A percentile compares a stretch with the other conserved stretches of the same genome.
Conservation (phyloP, 108 stramenopile species). For the Bacterosira constricta region DNA sequence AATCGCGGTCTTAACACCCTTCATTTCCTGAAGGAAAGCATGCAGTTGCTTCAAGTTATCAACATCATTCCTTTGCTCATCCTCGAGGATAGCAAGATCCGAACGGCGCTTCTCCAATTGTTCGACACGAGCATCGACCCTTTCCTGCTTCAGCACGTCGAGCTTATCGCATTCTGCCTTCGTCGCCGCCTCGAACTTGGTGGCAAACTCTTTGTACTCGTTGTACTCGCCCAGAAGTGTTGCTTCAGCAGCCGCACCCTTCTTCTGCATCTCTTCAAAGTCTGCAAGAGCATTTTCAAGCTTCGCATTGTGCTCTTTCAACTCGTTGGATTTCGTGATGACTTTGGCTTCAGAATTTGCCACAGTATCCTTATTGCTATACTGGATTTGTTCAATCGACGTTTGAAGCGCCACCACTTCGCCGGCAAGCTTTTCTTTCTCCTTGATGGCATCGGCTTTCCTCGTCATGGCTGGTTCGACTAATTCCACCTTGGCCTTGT, state of each 20-base stretch:
- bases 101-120: slow-evolving; percentile 38
- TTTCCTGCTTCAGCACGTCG: slow-evolving; percentile 35
- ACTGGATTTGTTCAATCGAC: slow-evolving; percentile 2
- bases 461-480: slow-evolving; percentile 22
- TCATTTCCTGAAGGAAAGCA: slow-evolving; percentile 12
- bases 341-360: slow-evolving; percentile 3
- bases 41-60: slow-evolving; percentile 15
- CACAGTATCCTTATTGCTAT: slow-evolving; percentile 2
- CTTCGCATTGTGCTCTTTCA: slow-evolving; percentile 22
- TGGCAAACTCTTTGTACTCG: slow-evolving; percentile 23
- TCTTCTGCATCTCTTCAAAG: slow-evolving; percentile 21
- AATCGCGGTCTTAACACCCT: slow-evolving; percentile 21
- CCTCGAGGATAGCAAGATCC: slow-evolving; percentile 33
- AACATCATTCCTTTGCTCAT: slow-evolving; percentile 18
- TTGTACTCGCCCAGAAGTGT: slow-evolving; percentile 8
- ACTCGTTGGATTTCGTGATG: slow-evolving; percentile 11
- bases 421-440: slow-evolving; percentile 41
- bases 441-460: slow-evolving; percentile 44
- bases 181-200: slow-evolving; percentile 41
- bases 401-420: slow-evolving; percentile 31
- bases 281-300: slow-evolving; percentile 4
- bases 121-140: slow-evolving; percentile 24
- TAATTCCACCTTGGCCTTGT: slow-evolving; percentile 22
- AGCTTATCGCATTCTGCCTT: slow-evolving; percentile 33
- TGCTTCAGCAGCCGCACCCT: slow-evolving; percentile 7